Percentiles rank a stretch among this genome's conserved stretches.
These are phyloP conservation scores for Heimioporus sp. DNA, from an alignment of 768 basidiomycete species.

Conservation along the genomic window DNA sequence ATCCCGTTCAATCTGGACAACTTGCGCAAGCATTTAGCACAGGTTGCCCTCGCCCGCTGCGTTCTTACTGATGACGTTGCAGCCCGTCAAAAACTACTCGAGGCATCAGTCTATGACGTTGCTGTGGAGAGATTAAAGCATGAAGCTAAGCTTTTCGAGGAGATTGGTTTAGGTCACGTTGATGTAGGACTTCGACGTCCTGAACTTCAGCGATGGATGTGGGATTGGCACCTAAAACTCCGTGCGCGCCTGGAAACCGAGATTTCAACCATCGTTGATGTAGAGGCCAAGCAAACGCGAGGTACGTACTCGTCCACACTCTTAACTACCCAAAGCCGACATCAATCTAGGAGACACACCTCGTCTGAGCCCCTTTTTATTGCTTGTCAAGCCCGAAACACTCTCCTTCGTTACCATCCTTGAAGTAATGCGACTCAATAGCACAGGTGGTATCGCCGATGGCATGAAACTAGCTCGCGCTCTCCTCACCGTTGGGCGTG, in stretches of 20 bases:
- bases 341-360: constrained; percentile 4
- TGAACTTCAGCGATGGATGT: constrained; percentile 77
- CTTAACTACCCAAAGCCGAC: background rate
- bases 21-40: constrained; percentile 65
- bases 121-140: constrained; percentile 69
- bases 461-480: constrained; percentile 92
- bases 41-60: constrained; percentile 60
- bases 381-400: constrained; percentile 70
- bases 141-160: constrained; percentile 55
- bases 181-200: constrained; percentile 42
- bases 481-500: constrained; percentile 74
- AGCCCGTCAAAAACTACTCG: constrained; percentile 77
- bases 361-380: constrained; percentile 66
- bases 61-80: constrained; percentile 65
- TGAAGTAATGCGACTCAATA: constrained; percentile 81
- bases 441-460: constrained; percentile 69
- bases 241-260: constrained; percentile 47
- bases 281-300: constrained; percentile 32
- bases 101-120: constrained; percentile 83
- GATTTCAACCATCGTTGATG: constrained; percentile 42
- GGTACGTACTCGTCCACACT: constrained; percentile 12
- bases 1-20: constrained; percentile 76
- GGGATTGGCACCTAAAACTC: constrained; percentile 77
- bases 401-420: constrained; percentile 88
- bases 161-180: constrained; percentile 52